Evolutionary conservation across 2,329 filamentous ascomycete species (phyloP).

Genomic region (Dothidotthia symphoricarpi): DNA sequence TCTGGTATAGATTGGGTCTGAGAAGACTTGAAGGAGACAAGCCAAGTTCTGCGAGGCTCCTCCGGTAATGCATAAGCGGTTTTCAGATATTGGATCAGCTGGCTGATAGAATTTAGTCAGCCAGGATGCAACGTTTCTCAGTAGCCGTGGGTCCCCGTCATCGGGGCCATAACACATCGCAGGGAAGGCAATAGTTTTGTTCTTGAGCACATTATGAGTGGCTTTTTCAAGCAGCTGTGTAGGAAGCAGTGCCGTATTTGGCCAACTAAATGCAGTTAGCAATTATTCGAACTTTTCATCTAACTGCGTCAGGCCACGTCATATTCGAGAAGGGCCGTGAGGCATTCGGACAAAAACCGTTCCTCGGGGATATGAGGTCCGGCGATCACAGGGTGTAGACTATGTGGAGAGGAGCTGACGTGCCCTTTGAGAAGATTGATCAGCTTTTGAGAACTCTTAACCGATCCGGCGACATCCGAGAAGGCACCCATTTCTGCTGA

Average conservation of each 20-base stretch:
- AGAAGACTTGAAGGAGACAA: slow-evolving; percentile 73
- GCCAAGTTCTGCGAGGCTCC: slow-evolving; percentile 83
- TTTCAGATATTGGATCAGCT: slow-evolving; percentile 45
- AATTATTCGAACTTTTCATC: background rate
- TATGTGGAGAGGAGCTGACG: slow-evolving; percentile 18
- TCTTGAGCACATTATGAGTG: slow-evolving; percentile 59
- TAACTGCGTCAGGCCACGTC: background rate
- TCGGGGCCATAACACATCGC: slow-evolving; percentile 81
- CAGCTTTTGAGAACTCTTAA: slow-evolving; percentile 31
- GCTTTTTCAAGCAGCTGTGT: slow-evolving; percentile 61
- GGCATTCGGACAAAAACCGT: background rate
- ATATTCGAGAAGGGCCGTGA: too few species aligned
- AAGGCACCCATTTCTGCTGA: slow-evolving; percentile 24
- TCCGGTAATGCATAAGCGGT: slow-evolving; percentile 76
- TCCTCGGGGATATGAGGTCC: background rate
- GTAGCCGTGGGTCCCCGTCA: slow-evolving; percentile 56
- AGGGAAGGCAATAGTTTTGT: slow-evolving; percentile 58
- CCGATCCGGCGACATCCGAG: slow-evolving; percentile 32
- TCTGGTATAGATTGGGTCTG: slow-evolving; percentile 72
- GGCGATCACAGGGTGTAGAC: background rate
- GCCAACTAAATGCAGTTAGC: slow-evolving; percentile 56
- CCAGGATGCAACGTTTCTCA: slow-evolving; percentile 68
- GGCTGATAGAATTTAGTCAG: slow-evolving; percentile 62
- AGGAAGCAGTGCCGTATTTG: slow-evolving; percentile 64
- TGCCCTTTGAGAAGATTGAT: slow-evolving; percentile 41